Conservation (phyloP, 1,139 yeast species). For the Candida mesenterica region DNA sequence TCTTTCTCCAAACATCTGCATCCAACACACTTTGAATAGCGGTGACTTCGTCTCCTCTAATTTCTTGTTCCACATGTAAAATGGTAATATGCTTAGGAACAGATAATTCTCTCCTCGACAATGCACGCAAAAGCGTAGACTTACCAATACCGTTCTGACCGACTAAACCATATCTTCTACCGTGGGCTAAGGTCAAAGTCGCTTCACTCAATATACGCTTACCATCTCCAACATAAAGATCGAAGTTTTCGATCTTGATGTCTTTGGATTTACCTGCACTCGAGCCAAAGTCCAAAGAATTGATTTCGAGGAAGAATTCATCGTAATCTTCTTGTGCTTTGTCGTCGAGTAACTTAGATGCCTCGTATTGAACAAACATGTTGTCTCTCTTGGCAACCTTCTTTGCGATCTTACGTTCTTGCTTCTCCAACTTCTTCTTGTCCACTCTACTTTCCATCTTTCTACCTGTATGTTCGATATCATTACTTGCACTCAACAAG, state of each 20-base stretch:
- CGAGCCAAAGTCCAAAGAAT: slow-evolving; percentile 88
- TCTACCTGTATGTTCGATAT: slow-evolving; percentile 89
- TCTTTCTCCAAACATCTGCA: slow-evolving; percentile 99
- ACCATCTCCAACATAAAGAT: slow-evolving; percentile 92
- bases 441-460: slow-evolving; percentile 93
- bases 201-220: slow-evolving; percentile 90
- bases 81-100: slow-evolving; percentile 94
- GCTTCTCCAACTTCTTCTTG: slow-evolving; percentile 93
- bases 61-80: slow-evolving; percentile 96
- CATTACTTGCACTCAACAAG: slow-evolving; percentile 70
- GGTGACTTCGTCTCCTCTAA: slow-evolving; percentile 84
- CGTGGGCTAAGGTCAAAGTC: slow-evolving; percentile 80
- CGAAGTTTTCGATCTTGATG: slow-evolving; percentile 88
- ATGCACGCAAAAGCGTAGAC: slow-evolving; percentile 85
- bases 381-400: slow-evolving; percentile 93
- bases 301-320: slow-evolving; percentile 89
- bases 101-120: slow-evolving; percentile 88
- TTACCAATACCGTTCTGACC: slow-evolving; percentile 99
- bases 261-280: slow-evolving; percentile 95
- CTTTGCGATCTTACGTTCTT: slow-evolving; percentile 94
- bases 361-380: slow-evolving; percentile 86
- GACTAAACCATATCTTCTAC: slow-evolving; percentile 94
- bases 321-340: slow-evolving; percentile 75
- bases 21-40: slow-evolving; percentile 94
- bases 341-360: slow-evolving; percentile 77